These are phyloP conservation scores for Trichomonas tenax DNA, from an alignment of 208 protist species.

Conservation along the genomic window DNA sequence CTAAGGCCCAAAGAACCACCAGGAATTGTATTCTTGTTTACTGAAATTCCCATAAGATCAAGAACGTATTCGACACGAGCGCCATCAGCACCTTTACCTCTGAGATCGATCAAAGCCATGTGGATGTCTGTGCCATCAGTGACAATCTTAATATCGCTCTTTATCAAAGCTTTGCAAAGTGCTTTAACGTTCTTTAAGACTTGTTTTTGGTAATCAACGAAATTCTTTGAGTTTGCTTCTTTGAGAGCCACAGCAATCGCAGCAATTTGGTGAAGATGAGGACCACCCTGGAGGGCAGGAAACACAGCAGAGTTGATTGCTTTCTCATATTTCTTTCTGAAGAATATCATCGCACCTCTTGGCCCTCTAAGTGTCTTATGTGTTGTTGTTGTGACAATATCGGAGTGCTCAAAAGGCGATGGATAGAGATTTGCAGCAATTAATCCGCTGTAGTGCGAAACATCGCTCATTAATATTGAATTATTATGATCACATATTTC, in stretches of 20 bases:
- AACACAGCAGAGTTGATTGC: constrained; percentile 91
- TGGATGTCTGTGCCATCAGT: constrained; percentile 91
- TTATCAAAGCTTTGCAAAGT: constrained; percentile 57
- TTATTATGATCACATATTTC: constrained; percentile 60
- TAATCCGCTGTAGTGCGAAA: constrained; percentile 78
- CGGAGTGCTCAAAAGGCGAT: constrained; percentile 75
- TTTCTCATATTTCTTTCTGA: constrained; percentile 60
- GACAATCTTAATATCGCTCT: constrained; percentile 67
- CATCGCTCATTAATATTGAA: constrained; percentile 82
- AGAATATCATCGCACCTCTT: constrained; percentile 79
- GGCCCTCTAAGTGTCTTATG: constrained; percentile 88
- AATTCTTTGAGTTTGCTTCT: constrained; percentile 63
- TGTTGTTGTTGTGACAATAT: constrained; percentile 98
- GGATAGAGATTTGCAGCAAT: constrained; percentile 29
- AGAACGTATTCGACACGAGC: constrained; percentile 65
- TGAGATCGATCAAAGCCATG: constrained; percentile 84
- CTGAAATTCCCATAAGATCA: constrained; percentile 64
- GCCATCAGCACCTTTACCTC: constrained; percentile 70
- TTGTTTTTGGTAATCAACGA: constrained; percentile 70
- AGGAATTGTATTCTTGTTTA: constrained; percentile 90
- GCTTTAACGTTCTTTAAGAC: constrained; percentile 57
- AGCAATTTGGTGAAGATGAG: constrained; percentile 90
- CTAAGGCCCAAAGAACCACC: constrained; percentile 80
- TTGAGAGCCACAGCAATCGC: constrained; percentile 79
- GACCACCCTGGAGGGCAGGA: constrained; percentile 84